Percentiles rank a stretch among this genome's conserved stretches.
Conservation (phyloP, 495 filamentous ascomycete species). For the Terfezia claveryi region DNA sequence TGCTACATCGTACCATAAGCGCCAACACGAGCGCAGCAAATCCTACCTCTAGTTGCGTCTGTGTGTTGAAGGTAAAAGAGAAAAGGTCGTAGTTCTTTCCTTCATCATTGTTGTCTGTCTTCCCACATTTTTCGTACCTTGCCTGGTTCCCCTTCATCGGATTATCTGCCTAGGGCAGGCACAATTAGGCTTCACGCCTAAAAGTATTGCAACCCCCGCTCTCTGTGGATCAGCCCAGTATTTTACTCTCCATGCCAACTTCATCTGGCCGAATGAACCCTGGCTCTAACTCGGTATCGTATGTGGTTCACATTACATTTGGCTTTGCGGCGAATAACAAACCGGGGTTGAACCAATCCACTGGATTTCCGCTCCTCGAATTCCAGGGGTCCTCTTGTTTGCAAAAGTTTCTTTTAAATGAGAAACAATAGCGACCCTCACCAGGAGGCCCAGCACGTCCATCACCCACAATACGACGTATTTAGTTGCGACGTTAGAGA, state of each 20-base stretch:
- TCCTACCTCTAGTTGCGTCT: too few species aligned
- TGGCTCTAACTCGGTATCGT: slow-evolving; percentile 16
- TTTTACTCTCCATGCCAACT: slow-evolving; percentile 11
- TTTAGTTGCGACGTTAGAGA: slow-evolving; percentile 5
- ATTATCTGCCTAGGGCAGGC: too few species aligned
- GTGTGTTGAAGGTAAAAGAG: too few species aligned
- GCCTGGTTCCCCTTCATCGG: too few species aligned
- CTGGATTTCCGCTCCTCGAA: slow-evolving; percentile 16
- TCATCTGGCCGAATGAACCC: slow-evolving; percentile 1
- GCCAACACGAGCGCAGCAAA: too few species aligned
- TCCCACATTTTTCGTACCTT: too few species aligned
- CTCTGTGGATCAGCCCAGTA: slow-evolving; percentile 7
- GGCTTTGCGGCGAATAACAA: slow-evolving; percentile 16
- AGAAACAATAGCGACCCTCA: slow-evolving; percentile 10
- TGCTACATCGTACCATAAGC: too few species aligned
- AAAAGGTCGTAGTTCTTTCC: too few species aligned
- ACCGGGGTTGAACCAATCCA: slow-evolving; percentile 13
- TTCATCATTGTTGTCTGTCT: too few species aligned
- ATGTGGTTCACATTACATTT: slow-evolving; percentile 12
- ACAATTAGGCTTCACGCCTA: too few species aligned
- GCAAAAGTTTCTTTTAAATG: slow-evolving; percentile 3
- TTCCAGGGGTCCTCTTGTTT: slow-evolving; percentile 17
- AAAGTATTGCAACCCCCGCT: background rate
- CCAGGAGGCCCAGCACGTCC: slow-evolving; percentile 18
- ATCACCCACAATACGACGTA: slow-evolving; percentile 9